Evolutionary conservation across 2,329 filamentous ascomycete species (phyloP).

Genomic region (Mollisiaceae sp.): DNA sequence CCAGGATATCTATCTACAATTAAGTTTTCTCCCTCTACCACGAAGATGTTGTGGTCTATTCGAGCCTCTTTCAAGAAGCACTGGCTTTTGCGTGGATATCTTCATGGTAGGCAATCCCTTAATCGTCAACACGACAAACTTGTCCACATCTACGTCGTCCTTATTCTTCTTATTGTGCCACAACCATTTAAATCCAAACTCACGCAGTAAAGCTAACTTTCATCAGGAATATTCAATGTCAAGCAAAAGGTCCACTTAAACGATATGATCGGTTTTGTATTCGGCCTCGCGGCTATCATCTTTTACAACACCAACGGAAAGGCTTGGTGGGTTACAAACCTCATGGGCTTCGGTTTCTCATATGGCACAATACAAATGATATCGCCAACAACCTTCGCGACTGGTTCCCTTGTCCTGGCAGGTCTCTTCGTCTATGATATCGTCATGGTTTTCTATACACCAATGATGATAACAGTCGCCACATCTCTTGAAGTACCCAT

Average conservation of each 20-base stretch:
- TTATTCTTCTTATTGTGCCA: too few species aligned
- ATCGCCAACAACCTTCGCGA: conserved; percentile 87
- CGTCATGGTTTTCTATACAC: conserved; percentile 87
- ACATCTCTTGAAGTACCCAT: conserved; percentile 90
- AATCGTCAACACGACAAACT: not conserved
- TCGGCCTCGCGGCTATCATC: conserved; percentile 36
- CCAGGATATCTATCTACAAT: conserved; percentile 46
- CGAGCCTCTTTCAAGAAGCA: conserved; percentile 56
- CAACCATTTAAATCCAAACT: too few species aligned
- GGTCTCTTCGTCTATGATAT: conserved; percentile 96
- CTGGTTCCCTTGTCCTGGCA: conserved; percentile 75
- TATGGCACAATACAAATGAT: conserved; percentile 83
- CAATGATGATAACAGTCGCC: conserved; percentile 86
- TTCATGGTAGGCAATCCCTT: conserved; percentile 29
- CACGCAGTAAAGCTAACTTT: not conserved
- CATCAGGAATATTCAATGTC: conserved; percentile 14
- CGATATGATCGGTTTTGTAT: conserved; percentile 37
- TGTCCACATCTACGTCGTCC: not conserved
- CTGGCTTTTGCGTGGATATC: conserved; percentile 50
- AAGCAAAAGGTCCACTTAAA: conserved; percentile 36
- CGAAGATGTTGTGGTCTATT: conserved; percentile 52
- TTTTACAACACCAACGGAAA: conserved; percentile 40
- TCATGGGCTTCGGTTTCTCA: conserved; percentile 85
- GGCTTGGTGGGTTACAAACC: conserved; percentile 68
- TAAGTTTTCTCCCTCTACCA: conserved; percentile 38